phyloP scores from a whole-genome alignment of 345 rosid genomes.

The Corchorus capsularis region DNA sequence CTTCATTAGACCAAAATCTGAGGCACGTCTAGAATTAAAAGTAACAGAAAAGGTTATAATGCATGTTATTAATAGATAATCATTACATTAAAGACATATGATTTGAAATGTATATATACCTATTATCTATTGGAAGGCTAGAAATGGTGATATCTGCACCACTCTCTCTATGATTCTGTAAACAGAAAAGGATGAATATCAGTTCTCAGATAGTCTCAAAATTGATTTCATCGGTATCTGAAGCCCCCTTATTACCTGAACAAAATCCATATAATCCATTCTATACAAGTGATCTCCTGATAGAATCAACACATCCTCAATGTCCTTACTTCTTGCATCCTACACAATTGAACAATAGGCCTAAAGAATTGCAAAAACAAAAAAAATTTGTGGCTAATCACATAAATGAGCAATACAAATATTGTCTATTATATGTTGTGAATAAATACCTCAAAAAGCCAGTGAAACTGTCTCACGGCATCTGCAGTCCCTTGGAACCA shows the following conservation, averaged over 20 bases:
- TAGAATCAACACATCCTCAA: conserved; percentile 88
- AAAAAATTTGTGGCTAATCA: not conserved
- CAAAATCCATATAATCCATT: conserved; percentile 96
- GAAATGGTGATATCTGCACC: conserved; percentile 94
- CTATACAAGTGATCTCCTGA: conserved; percentile 95
- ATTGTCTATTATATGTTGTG: not conserved
- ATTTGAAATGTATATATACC: conserved; percentile 40
- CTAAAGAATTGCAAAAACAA: not conserved
- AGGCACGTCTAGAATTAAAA: conserved; percentile 78
- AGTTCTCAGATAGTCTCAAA: conserved; percentile 4
- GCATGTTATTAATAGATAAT: not conserved
- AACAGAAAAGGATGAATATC: conserved; percentile 22
- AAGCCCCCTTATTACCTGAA: conserved; percentile 55
- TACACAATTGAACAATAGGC: conserved; percentile 16
- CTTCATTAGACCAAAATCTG: conserved; percentile 97
- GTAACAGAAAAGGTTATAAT: conserved; percentile 15
- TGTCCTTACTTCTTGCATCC: conserved; percentile 77
- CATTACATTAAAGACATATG: not conserved
- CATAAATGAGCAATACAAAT: not conserved
- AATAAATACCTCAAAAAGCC: conserved; percentile 86
- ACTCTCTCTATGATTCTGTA: conserved; percentile 85
- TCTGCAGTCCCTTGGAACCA: conserved; percentile 99
- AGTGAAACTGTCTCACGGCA: conserved; percentile 92
- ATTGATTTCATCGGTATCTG: not conserved
- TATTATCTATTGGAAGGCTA: conserved; percentile 74